Percentiles rank a stretch among this genome's conserved stretches.
Evolutionary conservation across 1,284 basidiomycete genomes (phyloP).

Genomic region (Hypsizygus ulmarius): DNA sequence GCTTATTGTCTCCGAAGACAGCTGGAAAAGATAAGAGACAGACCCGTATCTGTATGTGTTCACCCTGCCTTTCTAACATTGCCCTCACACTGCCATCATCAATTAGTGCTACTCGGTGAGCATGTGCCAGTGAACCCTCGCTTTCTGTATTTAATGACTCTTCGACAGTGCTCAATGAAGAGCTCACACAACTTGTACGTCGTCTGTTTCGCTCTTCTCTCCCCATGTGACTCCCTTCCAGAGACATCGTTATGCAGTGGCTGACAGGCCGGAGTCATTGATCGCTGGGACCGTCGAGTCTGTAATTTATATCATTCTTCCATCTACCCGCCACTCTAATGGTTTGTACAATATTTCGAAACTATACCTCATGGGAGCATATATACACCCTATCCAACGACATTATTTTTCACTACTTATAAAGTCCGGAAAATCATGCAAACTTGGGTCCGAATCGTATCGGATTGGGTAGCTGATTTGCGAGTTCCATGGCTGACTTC

Average conservation of each 20-base stretch:
- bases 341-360: slow-evolving; percentile 11
- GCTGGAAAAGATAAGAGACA: slow-evolving; percentile 78
- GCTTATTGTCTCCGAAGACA: slow-evolving; percentile 43
- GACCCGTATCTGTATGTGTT: slow-evolving; percentile 78
- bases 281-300: slow-evolving; percentile 4
- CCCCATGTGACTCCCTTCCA: slow-evolving; percentile 23
- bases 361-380: slow-evolving; percentile 5
- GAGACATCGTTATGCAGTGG: slow-evolving; percentile 76
- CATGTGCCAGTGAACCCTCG: slow-evolving; percentile 1
- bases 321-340: not conserved
- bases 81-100: slow-evolving; percentile 7
- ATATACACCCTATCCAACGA: not conserved
- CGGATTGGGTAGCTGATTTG: no score
- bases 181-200: slow-evolving; percentile 87
- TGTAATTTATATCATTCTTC: slow-evolving; percentile 8
- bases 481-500: not conserved
- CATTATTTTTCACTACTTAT: no score
- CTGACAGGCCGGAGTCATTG: slow-evolving; percentile 63
- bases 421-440: not conserved
- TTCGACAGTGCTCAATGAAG: slow-evolving; percentile 82
- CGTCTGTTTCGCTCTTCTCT: not conserved
- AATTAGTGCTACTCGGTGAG: slow-evolving; percentile 77
- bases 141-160: slow-evolving; percentile 14
- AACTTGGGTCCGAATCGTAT: no score
- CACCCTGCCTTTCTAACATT: slow-evolving; percentile 13